These are phyloP conservation scores for Trichosporon asahii DNA, from an alignment of 1,284 basidiomycete species.

Conservation along the genomic window DNA sequence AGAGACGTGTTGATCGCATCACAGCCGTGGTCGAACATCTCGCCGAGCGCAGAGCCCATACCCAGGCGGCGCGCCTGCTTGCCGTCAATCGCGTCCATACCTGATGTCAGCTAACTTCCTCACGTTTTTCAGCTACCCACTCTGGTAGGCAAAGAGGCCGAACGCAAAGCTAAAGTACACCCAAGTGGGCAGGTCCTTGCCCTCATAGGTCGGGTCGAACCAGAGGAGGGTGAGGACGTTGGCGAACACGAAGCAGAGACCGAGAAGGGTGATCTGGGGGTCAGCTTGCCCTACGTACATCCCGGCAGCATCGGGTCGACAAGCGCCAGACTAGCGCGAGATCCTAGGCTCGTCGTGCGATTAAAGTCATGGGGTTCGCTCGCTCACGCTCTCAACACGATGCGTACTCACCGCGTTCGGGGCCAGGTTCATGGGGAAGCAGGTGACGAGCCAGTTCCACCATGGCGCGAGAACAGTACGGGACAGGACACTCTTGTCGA, in stretches of 20 bases:
- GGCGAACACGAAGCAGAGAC: conserved; percentile 73
- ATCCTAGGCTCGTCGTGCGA: neutral
- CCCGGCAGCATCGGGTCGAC: neutral
- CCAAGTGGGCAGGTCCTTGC: conserved; percentile 68
- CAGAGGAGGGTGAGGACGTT: conserved; percentile 82
- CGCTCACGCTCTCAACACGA: neutral
- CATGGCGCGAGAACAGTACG: conserved; percentile 71
- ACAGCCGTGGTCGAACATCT: conserved; percentile 84
- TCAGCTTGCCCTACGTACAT: neutral
- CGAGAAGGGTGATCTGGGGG: conserved; percentile 71
- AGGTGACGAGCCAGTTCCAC: conserved; percentile 90
- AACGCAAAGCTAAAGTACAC: conserved; percentile 84
- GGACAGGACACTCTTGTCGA: conserved; percentile 56
- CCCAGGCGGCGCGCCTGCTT: conserved; percentile 93
- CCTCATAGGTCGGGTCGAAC: conserved; percentile 73
- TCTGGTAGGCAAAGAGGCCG: conserved; percentile 91
- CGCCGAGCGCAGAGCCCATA: conserved; percentile 92
- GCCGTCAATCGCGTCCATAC: conserved; percentile 58
- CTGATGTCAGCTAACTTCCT: conserved; percentile 32
- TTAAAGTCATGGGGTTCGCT: neutral
- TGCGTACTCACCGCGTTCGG: conserved; percentile 76
- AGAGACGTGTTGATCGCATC: conserved; percentile 96
- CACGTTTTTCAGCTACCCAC: conserved; percentile 79
- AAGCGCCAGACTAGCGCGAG: neutral
- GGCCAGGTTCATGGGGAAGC: conserved; percentile 82